Base-by-base conservation (phyloP, 306 rosid genomes). In the Citrullus amarus region DNA sequence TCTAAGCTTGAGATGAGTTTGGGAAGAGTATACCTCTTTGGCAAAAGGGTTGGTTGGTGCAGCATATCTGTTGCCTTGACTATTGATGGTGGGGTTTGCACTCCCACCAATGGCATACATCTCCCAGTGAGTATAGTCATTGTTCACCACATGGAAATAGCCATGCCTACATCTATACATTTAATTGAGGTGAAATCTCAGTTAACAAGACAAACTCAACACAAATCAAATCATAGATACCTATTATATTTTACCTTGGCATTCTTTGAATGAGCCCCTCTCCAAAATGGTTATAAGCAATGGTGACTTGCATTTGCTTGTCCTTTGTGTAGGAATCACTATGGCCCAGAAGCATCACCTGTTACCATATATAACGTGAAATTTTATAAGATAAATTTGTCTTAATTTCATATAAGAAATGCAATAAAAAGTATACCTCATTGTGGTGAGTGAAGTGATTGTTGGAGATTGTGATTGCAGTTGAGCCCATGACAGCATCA, bases 31-130 rank as follows among this genome's bases (percentile, higher is more conserved):
- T 89, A 93, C 98, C 99, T 96, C 99, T 80, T 96, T 96, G 63
- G 99, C 99, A 86, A 90, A 90, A 39, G 88, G 90, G 83, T 96
- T 90, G 73, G 17, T 7, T 41, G 99, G 99, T 77, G 99, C 99
- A 68, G 89, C 90, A 62, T 96, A 96, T 93, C 99, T 80, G 80
- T 96, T 96, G 57, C 99, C 99, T 87, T 96, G 99, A 89, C 99
- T 96, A 87, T 96, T 96, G 86, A 96, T 96, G 79, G 99, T 96
- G 81, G 99, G 99, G 46, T 78, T 46, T 57, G 90, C 99, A 86
- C 99, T 96, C 66, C 99, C 99, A 79, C 99, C 99, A 84, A 96
- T 96, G 56, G 99, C 99, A 82, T 96, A 96, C 99, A 96, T 96
- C 79, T 96, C 99, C 99, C 99, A 96, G 79, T 96, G 99, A 75